A percentile compares a stretch with the other conserved stretches of the same genome.
Conservation (phyloP, 345 rosid species). For the Acer campestre region DNA sequence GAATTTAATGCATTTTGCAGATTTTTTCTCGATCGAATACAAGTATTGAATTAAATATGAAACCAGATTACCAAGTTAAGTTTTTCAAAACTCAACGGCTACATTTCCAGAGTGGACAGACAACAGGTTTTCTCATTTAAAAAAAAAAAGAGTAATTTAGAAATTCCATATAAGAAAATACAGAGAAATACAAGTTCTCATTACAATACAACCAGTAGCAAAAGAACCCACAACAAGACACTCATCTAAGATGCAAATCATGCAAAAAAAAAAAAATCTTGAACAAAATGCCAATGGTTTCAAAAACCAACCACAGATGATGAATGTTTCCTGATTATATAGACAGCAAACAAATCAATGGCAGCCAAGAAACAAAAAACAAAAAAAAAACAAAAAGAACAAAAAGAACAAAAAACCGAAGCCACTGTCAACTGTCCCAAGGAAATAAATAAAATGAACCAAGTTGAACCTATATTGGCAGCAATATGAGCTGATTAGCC, state of each 20-base stretch:
- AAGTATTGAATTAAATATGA: background rate
- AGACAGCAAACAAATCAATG: conserved; percentile 26
- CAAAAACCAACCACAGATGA: conserved; percentile 11
- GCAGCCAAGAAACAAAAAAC: background rate
- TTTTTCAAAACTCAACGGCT: background rate
- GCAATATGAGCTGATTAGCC: conserved; percentile 42
- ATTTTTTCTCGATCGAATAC: background rate
- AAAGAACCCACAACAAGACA: conserved; percentile 18
- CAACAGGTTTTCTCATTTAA: background rate
- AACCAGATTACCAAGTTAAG: background rate
- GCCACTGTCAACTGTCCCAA: conserved; percentile 24
- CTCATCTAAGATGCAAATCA: conserved; percentile 3
- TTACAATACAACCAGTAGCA: conserved; percentile 26
- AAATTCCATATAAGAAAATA: background rate
- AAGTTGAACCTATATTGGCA: conserved; percentile 22
- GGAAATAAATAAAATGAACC: conserved; percentile 23
- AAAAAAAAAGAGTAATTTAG: too few relatives aligned
- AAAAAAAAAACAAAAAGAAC: background rate
- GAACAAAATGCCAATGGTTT: conserved; percentile 16
- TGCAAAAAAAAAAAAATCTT: background rate
- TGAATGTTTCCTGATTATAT: conserved; percentile 8
- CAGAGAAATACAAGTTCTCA: conserved; percentile 13
- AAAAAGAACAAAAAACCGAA: background rate
- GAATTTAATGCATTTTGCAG: background rate
- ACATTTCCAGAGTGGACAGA: background rate